phyloP scores from a whole-genome alignment of 176 grass and related monocot genomes.

The Triticum aestivum region IWGSC_CS_RefSeq_v2.1 NC_057802.1:421040006-421040505 shows the following conservation, averaged over 20 bases:
- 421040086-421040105: constrained; percentile 94
- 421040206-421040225: constrained; percentile 46
- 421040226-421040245: constrained; percentile 37
- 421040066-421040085: constrained; percentile 92
- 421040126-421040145: constrained; percentile 94
- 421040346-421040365: constrained; percentile 89
- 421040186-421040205: constrained; percentile 81
- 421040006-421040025: neutral
- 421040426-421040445: neutral
- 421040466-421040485: neutral
- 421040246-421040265: constrained; percentile 44
- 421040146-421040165: constrained; percentile 98
- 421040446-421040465: neutral
- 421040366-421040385: constrained; percentile 94
- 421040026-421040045: constrained; percentile 4
- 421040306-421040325: constrained; percentile 78
- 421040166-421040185: constrained; percentile 89
- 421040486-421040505: neutral
- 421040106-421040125: constrained; percentile 78
- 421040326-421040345: constrained; percentile 69
- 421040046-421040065: neutral
- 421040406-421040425: neutral
- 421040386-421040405: constrained; percentile 88
- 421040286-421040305: constrained; percentile 73
- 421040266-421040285: constrained; percentile 80